Evolutionary conservation across 1,284 basidiomycete species (phyloP), one percentile per base, ranked within the genome.

Genomic region (Tylopilus sp.): DNA sequence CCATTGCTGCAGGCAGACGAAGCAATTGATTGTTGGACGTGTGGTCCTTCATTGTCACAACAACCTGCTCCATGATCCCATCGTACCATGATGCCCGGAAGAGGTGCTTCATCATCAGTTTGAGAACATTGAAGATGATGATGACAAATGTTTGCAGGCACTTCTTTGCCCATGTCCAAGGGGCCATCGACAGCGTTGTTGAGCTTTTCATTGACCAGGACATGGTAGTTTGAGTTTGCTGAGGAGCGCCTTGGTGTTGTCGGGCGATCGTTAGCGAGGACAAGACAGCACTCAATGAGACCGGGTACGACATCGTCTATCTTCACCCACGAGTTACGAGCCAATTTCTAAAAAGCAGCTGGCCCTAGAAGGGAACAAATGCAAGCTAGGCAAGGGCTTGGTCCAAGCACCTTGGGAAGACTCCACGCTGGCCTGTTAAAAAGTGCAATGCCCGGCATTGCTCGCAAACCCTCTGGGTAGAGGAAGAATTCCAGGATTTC

Each of bases 121-220:
- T 93, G 74, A 99, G 83, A 79, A 99, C 98, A 79, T 97, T 94
- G 84, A 98, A 96, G 72, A 99, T 92, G 76, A 98, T 90, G 75
- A 94, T 93, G 75, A 99, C 96, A 62, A 99, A 87, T 3, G 93
- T 92, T 75, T 97, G 94, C 23, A 94, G 96, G 83, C 96, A 98
- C 78, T 94, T 94, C 84, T 98, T 98, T n/a, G 67, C 96, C 96
- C 29, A 99, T 95, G 81, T 99, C 98, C 73, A 99, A 87, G 82
- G 97, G 98, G 3, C 98, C 98, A 77, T 99, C 97, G 76, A 99
- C 98, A 25, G 96, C 96, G 73, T 96, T 93, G 83, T 98, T 98
- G 66, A 98, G 84, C 61, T 90, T 88, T 75, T 96, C 94, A 71
- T 89, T 89, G 75, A 99, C 98, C 17, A 88, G 86, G 6, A 84